Percentiles rank a stretch among this genome's conserved stretches.
These are phyloP conservation scores for Speleostelium caveatum DNA, from an alignment of 78 protist species.

Conservation along the genomic window DNA sequence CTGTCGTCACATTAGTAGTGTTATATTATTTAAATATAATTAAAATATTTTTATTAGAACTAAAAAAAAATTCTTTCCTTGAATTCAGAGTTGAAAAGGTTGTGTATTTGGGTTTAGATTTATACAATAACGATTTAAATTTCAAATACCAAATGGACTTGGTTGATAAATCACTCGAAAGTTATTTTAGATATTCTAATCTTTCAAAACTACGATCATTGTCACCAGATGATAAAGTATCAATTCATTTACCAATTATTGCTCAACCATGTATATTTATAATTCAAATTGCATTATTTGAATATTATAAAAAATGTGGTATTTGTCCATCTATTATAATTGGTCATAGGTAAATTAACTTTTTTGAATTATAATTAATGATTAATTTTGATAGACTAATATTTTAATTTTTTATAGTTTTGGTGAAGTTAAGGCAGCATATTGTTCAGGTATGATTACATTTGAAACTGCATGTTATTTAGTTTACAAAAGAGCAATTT, in stretches of 20 bases:
- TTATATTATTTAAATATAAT: no score
- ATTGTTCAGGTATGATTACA: constrained; percentile 12
- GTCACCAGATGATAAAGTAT: constrained; percentile 5
- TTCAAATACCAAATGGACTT: constrained; percentile 16
- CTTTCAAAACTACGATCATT: constrained; percentile 43
- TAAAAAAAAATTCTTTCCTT: no score
- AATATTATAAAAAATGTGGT: constrained; percentile 15
- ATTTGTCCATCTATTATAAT: constrained; percentile 6
- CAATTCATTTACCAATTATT: constrained; percentile 12
- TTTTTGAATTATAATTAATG: neutral
- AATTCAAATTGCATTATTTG: neutral
- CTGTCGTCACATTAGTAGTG: no score
- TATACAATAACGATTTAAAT: constrained; percentile 19
- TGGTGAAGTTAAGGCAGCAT: constrained; percentile 72
- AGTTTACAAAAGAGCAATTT: constrained; percentile 23
- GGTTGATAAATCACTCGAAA: neutral
- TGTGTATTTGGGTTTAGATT: constrained; percentile 19
- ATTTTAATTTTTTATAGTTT: constrained; percentile 4
- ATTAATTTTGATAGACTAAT: no score
- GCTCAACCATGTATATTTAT: constrained; percentile 26
- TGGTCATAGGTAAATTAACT: constrained; percentile 73
- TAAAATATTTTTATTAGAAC: no score
- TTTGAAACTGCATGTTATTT: constrained; percentile 28
- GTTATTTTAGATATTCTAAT: constrained; percentile 36
- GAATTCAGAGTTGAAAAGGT: no score